A percentile compares a stretch with the other conserved stretches of the same genome.
phyloP scores from a whole-genome alignment of 2,329 filamentous ascomycete species.

The Calonectria montana region DNA sequence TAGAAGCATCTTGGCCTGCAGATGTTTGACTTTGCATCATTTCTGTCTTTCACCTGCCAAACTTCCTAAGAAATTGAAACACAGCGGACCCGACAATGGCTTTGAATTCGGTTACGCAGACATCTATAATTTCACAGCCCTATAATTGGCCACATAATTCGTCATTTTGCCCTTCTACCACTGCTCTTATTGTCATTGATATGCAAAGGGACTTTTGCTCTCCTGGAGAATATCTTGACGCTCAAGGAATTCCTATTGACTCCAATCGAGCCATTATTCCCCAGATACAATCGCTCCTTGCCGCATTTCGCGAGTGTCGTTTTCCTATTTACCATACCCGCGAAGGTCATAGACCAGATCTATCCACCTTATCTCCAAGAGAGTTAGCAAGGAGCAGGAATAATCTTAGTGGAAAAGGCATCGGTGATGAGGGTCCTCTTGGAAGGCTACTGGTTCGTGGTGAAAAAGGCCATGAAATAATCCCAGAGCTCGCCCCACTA shows the following conservation, averaged over 20 bases:
- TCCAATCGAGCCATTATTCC: neutral
- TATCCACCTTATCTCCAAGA: neutral
- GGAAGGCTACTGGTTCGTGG: slow-evolving; percentile 2
- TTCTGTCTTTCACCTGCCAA: too few relatives aligned
- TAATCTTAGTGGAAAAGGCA: slow-evolving; percentile 1
- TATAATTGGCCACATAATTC: neutral
- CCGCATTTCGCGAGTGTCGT: neutral
- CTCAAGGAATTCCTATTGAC: slow-evolving; percentile 3
- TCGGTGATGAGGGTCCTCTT: neutral
- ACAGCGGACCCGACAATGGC: neutral
- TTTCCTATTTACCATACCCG: slow-evolving; percentile 4
- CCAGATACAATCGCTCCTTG: neutral
- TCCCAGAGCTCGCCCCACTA: neutral
- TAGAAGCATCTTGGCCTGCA: too few relatives aligned
- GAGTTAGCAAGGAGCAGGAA: neutral
- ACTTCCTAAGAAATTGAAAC: too few relatives aligned
- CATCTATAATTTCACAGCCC: neutral
- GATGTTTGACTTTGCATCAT: too few relatives aligned
- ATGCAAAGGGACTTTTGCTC: slow-evolving; percentile 14
- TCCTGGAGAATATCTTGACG: neutral
- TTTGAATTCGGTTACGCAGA: neutral
- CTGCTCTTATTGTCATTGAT: slow-evolving; percentile 1
- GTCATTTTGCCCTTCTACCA: neutral
- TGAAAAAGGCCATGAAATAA: slow-evolving; percentile 8
- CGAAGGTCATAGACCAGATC: slow-evolving; percentile 1